phyloP scores from a whole-genome alignment of 768 basidiomycete species.

The Filobasidium floriforme region DNA sequence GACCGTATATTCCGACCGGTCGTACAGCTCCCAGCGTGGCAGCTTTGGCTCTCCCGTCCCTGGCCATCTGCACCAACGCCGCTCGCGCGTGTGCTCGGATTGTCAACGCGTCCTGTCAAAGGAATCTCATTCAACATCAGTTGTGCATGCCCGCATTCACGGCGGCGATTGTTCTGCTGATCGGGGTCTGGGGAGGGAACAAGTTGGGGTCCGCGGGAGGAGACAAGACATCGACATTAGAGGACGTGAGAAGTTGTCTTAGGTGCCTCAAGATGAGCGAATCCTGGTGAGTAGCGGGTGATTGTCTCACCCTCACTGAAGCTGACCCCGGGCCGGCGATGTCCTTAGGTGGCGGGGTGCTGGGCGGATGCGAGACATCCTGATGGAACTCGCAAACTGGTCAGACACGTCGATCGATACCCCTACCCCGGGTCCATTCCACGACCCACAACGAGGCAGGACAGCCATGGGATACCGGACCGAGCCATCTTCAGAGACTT shows the following conservation, averaged over 20 bases:
- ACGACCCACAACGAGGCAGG: background rate
- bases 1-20: conserved; percentile 66
- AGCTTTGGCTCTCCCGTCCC: conserved; percentile 53
- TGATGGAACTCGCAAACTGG: conserved; percentile 23
- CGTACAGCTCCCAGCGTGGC: conserved; percentile 51
- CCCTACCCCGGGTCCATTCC: background rate
- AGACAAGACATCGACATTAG: conserved; percentile 53
- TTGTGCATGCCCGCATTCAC: conserved; percentile 47
- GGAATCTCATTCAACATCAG: conserved; percentile 25
- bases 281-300: conserved; percentile 22
- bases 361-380: conserved; percentile 32
- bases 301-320: no score
- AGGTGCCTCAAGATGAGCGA: conserved; percentile 51
- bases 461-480: background rate
- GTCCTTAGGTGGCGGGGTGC: conserved; percentile 39
- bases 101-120: conserved; percentile 52
- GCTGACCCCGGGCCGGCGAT: no score
- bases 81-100: conserved; percentile 68
- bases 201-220: conserved; percentile 48
- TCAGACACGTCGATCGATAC: conserved; percentile 20
- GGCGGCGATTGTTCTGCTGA: conserved; percentile 55
- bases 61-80: conserved; percentile 74
- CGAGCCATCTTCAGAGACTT: background rate
- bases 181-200: conserved; percentile 62
- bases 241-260: conserved; percentile 58